phyloP scores from a whole-genome alignment of 2,329 filamentous ascomycete genomes.

The Apiospora hydei region DNA sequence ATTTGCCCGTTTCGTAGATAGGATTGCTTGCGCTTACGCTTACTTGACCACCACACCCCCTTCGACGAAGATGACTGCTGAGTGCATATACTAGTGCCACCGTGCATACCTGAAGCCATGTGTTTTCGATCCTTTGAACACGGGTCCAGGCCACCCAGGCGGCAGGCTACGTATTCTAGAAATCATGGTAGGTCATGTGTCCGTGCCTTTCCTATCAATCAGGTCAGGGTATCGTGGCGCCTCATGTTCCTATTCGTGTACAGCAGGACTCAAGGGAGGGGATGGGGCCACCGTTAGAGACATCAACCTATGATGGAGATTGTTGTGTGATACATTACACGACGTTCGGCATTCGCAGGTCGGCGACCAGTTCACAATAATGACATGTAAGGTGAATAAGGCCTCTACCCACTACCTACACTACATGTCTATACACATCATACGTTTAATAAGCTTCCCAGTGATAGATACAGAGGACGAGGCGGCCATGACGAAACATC shows the following conservation, averaged over 20 bases:
- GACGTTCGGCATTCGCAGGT: constrained; percentile 18
- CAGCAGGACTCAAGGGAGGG: background rate
- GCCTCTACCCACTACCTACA: background rate
- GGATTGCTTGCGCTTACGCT: background rate
- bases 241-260: background rate
- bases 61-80: background rate
- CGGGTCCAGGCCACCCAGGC: background rate
- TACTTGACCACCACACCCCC: constrained; percentile 2
- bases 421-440: background rate
- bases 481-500: background rate
- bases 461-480: background rate
- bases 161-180: constrained; percentile 1
- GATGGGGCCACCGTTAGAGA: background rate
- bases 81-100: too few species aligned
- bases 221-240: too few species aligned
- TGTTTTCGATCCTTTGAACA: constrained; percentile 17
- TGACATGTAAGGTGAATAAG: background rate
- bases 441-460: background rate
- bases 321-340: background rate
- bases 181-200: constrained; percentile 8
- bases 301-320: background rate
- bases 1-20: background rate
- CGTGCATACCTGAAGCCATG: constrained; percentile 1
- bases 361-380: background rate
- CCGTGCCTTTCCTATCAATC: background rate